Conservation (phyloP, 345 rosid species). For the Laguncularia racemosa region DNA sequence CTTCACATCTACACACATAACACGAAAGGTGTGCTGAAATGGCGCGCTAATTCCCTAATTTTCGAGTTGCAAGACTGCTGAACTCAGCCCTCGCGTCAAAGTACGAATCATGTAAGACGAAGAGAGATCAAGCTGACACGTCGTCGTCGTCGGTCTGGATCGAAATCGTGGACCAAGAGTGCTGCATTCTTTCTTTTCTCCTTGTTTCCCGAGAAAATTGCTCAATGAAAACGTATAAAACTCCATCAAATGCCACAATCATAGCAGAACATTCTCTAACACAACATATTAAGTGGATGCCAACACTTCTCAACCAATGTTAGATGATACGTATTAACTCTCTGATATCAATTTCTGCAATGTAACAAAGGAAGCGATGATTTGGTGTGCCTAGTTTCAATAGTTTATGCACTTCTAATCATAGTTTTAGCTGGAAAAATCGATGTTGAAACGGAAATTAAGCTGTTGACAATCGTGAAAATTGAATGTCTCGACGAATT, state of each 20-base stretch:
- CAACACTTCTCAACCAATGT: background rate
- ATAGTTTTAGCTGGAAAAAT: too few species aligned
- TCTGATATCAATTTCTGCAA: too few species aligned
- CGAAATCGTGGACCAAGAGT: conserved; percentile 96
- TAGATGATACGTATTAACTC: too few species aligned
- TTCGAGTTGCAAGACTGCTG: background rate
- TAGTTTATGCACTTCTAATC: too few species aligned
- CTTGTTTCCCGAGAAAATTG: conserved; percentile 24
- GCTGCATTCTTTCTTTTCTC: conserved; percentile 10
- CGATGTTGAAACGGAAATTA: too few species aligned
- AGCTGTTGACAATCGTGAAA: too few species aligned
- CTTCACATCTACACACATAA: too few species aligned
- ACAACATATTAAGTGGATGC: background rate
- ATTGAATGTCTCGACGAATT: too few species aligned
- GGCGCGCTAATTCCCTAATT: conserved; percentile 26
- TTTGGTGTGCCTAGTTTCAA: too few species aligned
- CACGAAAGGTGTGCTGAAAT: background rate
- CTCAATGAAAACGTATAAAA: background rate
- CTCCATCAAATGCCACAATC: background rate
- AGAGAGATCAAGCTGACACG: conserved; percentile 78
- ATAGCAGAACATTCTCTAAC: background rate
- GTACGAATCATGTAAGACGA: conserved; percentile 69
- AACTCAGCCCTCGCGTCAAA: too few species aligned
- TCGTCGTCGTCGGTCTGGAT: conserved; percentile 71
- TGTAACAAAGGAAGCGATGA: too few species aligned